Conservation (phyloP, 164 flowering plant species). For the Vitis cinerea region DNA sequence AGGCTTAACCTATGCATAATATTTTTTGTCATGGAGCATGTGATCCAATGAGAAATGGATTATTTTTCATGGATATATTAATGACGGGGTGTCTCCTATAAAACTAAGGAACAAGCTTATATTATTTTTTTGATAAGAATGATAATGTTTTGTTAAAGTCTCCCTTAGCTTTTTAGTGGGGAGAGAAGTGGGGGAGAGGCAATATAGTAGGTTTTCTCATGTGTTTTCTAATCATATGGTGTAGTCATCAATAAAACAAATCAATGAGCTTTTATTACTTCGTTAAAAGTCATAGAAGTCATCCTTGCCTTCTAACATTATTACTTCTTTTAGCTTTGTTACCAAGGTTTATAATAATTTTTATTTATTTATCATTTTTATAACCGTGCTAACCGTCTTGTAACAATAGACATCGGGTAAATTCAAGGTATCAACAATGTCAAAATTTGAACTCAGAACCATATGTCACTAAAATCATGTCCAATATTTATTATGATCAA, state of each 20-base stretch:
- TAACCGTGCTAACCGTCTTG: no score
- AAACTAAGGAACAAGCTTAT: background rate
- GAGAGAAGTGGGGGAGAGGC: background rate
- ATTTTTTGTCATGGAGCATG: conserved; percentile 8
- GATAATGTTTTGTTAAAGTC: conserved; percentile 1
- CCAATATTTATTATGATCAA: no score
- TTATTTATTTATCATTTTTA: no score
- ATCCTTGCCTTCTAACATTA: background rate
- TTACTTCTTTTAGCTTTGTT: background rate
- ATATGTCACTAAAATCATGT: no score
- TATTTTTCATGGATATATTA: background rate
- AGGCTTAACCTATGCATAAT: background rate
- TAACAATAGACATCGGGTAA: no score
- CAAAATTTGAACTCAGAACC: no score
- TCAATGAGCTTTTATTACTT: background rate
- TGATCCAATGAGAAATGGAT: conserved; percentile 1
- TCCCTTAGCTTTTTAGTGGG: background rate
- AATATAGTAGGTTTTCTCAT: background rate
- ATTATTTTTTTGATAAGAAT: background rate
- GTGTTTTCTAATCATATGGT: conserved; percentile 5
- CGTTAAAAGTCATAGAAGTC: background rate
- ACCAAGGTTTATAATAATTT: background rate
- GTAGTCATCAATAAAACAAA: background rate
- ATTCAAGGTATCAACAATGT: no score
- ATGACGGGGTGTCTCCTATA: background rate